A percentile compares a stretch with the other conserved stretches of the same genome.
Conservation (phyloP, 2,329 filamentous ascomycete species). For the Monilinia vaccinii-corymbosi region DNA sequence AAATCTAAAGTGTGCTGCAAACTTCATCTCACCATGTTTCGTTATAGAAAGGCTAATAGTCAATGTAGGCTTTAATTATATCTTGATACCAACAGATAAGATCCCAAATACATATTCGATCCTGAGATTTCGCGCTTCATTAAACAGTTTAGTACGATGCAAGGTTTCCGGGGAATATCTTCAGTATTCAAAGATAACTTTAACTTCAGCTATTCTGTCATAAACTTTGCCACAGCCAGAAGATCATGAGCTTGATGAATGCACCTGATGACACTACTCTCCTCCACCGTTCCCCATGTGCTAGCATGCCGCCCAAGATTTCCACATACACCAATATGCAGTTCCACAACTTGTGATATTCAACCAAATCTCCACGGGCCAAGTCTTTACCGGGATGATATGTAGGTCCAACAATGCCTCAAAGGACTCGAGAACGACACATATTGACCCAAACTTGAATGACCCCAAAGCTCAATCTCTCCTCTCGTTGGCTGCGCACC, state of each 20-base stretch:
- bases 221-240: too few species aligned
- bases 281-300: background rate
- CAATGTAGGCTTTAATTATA: too few species aligned
- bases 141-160: background rate
- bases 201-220: too few species aligned
- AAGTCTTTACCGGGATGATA: background rate
- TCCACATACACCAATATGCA: rapidly evolving
- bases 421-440: background rate
- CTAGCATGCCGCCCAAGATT: background rate
- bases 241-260: too few species aligned
- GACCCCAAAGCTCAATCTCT: background rate
- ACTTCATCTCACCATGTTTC: background rate
- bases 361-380: background rate
- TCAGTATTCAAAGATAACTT: background rate
- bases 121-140: background rate
- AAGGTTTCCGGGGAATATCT: background rate
- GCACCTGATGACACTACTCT: background rate
- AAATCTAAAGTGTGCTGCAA: background rate
- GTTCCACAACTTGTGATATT: background rate
- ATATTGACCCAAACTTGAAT: background rate
- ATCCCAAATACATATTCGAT: background rate
- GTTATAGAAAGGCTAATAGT: background rate
- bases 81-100: too few species aligned
- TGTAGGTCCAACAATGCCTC: background rate
- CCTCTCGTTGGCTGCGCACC: background rate